Evolutionary conservation across 1,139 yeast species (phyloP).

Genomic region (Pneumocystis oryctolagi): DNA sequence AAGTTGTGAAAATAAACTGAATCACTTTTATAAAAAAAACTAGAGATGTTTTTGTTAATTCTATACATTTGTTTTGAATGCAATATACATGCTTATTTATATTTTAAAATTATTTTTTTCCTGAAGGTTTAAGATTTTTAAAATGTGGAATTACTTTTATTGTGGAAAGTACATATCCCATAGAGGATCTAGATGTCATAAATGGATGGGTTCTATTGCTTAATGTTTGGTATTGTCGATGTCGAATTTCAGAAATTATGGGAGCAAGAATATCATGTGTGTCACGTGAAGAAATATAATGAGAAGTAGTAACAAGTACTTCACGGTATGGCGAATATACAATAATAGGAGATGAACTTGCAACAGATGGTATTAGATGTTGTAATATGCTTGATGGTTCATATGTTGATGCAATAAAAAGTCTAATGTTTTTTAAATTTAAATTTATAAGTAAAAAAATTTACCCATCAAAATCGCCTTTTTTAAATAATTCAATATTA

Average conservation of each 20-base stretch:
- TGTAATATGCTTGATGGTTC: slow-evolving; percentile 54
- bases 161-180: slow-evolving; percentile 76
- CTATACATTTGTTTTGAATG: not conserved
- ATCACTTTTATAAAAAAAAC: not conserved
- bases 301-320: slow-evolving; percentile 55
- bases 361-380: slow-evolving; percentile 46
- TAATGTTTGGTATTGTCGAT: slow-evolving; percentile 77
- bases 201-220: slow-evolving; percentile 90
- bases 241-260: slow-evolving; percentile 64
- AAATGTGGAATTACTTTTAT: slow-evolving; percentile 53
- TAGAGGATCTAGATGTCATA: slow-evolving; percentile 88
- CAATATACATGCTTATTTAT: not conserved
- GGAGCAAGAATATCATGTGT: slow-evolving; percentile 72
- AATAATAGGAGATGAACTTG: slow-evolving; percentile 78
- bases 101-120: not conserved
- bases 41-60: not conserved
- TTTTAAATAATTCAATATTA: slow-evolving; percentile 39
- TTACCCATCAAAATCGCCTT: slow-evolving; percentile 54
- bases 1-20: not conserved
- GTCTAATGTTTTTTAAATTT: not conserved
- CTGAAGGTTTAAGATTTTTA: not conserved
- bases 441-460: not conserved
- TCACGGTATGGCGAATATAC: slow-evolving; percentile 74
- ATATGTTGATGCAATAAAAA: slow-evolving; percentile 58
- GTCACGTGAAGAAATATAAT: slow-evolving; percentile 34